Evolutionary conservation across 225 moss, liverwort and hornwort genomes (phyloP), one percentile per base, ranked within the genome.

Genomic region (Pseudoscleropodium purum): DNA sequence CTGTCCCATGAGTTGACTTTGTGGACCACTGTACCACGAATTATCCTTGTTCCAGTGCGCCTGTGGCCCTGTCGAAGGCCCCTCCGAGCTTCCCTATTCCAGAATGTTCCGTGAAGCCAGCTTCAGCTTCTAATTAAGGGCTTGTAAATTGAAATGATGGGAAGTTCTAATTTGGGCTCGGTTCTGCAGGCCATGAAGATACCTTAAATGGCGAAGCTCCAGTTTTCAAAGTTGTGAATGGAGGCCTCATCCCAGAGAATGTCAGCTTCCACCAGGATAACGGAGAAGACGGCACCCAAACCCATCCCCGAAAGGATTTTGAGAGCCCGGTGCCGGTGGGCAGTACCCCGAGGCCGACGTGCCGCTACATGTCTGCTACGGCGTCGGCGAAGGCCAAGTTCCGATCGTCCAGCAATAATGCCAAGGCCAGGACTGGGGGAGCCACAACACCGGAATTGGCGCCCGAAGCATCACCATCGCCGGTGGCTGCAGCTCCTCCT

Each of bases 331-430:
- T 92, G 56, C 92, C 91, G 14, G 51, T 25, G 47, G 62, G 47
- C 67, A 49, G 83, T 20, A 87, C 74, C 86, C 92, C 90, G 87
- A 73, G 76, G 37, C 74, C 90, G 66, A 76, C 80, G 60, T 92
- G 94, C 79, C 92, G 98, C 62, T 98, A 98, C 88, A 97, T 98
- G 98, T 95, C 96, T 31, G 95, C 95, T 34, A 98, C 98, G 13
- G 92, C 94, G 79, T 98, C 98, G 10, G 95, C 96, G 64, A 96
- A 95, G 84, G 98, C 98, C 56, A 98, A 98, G 92, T 94, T 93
- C 77, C 95, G 97, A 87, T 91, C 96, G 43, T 85, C 92, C 91
- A 95, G 96, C 89, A 95, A 87, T 60, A 19, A 47, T 47, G 91
- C 95, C 39, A 96, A 96, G 91, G 14, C 67, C 13, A 90, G 84